Base-by-base conservation (phyloP, 805 yeast species). In the Spathaspora hagerdaliae region DNA sequence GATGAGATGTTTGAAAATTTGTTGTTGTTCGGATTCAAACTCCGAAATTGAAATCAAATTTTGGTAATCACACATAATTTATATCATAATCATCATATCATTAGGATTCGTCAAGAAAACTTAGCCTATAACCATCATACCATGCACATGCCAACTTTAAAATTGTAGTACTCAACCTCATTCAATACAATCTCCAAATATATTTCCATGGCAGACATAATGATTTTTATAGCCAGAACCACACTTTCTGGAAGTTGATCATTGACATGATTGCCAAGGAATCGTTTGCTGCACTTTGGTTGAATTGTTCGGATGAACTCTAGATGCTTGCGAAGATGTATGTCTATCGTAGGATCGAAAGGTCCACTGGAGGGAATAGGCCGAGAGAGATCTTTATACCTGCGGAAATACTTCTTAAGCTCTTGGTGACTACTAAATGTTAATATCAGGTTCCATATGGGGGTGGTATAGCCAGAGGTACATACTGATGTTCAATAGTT, bases 121-220 rank as follows among this genome's bases (percentile, higher is more conserved):
- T 19, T 19, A 3, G 5, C 5, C 5, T 19, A 19, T 19, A 19
- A 19, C n/a, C 31, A 11, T 41, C 13, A 46, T 11, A 42, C 49
- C 46, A 46, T 46, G 26, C 43, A 46, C 4, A 27, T 32, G 32
- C 14, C 39, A 24, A 46, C 40, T 37, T 36, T 46, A 13, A 32
- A 40, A 34, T 46, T 46, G 10, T 29, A 34, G 33, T 46, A 46
- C 31, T 31, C 40, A 2, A 8, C 15, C 27, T 42, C 36, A 32
- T 24, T 15, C 8, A 46, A 27, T 10, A 46, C 10, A 3, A 31
- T 11, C 24, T 42, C 39, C 19, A 46, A 42, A 43, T 46, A 46
- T 7, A 1, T 29, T 14, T 33, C 38, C 33, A 46, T 31, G 27
- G 31, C 41, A 5, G 10, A 14, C 6, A 46, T 36, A 13, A 46